phyloP scores from a whole-genome alignment of 1,284 basidiomycete species.

The Ganoderma meredithae region DNA sequence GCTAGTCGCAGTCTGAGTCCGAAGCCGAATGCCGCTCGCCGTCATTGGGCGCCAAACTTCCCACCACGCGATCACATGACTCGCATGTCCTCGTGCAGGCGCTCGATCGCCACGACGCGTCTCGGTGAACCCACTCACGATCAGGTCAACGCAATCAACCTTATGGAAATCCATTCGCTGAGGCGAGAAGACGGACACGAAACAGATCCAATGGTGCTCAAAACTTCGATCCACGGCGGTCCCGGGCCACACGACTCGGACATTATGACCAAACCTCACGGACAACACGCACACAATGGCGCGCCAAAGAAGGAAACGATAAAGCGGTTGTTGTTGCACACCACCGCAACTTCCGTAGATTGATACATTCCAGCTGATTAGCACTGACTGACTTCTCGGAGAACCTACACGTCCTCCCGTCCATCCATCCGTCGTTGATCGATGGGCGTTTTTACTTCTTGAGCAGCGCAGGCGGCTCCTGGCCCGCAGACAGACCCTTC shows the following conservation, averaged over 20 bases:
- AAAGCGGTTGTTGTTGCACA: slow-evolving; percentile 18
- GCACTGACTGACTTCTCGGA: slow-evolving; percentile 31
- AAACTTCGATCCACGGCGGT: slow-evolving; percentile 1
- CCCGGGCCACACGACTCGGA: not conserved
- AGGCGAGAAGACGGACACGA: not conserved
- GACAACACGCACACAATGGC: not conserved
- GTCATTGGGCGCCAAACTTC: not conserved
- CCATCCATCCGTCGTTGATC: slow-evolving; percentile 8
- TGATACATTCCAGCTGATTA: slow-evolving; percentile 31
- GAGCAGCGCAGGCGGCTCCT: slow-evolving; percentile 74
- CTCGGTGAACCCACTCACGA: not conserved
- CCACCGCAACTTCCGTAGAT: slow-evolving; percentile 19
- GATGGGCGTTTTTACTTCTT: slow-evolving; percentile 55
- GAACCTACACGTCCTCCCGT: slow-evolving; percentile 24
- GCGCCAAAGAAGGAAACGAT: not conserved
- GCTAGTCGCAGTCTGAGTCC: not conserved
- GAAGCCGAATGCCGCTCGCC: not conserved
- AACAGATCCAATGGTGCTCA: not conserved
- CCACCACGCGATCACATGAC: slow-evolving; percentile 29
- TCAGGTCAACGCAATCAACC: no score
- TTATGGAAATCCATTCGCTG: not conserved
- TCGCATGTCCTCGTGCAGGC: slow-evolving; percentile 23
- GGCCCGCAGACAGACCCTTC: slow-evolving; percentile 83
- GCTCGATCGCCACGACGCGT: not conserved
- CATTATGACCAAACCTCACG: not conserved